phyloP scores from a whole-genome alignment of 1,284 basidiomycete genomes.

The Anthracocystis panici-leucophaei region DNA sequence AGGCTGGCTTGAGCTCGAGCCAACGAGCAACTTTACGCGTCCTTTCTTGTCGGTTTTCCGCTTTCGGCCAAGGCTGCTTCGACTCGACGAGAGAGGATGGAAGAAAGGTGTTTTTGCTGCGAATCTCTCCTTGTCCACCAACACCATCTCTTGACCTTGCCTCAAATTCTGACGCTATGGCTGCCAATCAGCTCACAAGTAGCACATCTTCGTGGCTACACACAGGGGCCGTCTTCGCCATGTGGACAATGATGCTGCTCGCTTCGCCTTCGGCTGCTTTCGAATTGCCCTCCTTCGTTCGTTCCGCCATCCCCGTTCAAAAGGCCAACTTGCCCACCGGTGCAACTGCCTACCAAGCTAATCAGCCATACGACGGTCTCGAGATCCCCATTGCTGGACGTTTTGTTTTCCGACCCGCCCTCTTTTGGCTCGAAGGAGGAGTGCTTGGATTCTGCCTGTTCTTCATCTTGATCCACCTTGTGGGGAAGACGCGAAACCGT shows the following conservation, averaged over 20 bases:
- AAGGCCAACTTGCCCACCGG: slow-evolving; percentile 28
- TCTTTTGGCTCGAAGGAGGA: slow-evolving; percentile 56
- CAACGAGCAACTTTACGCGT: slow-evolving; percentile 11
- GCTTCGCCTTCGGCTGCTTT: slow-evolving; percentile 36
- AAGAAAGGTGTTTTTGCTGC: slow-evolving; percentile 1
- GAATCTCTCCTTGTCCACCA: background rate
- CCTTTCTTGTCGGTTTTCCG: slow-evolving; percentile 23
- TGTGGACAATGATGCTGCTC: slow-evolving; percentile 47
- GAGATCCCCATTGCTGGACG: slow-evolving; percentile 31
- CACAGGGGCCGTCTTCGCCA: slow-evolving; percentile 39
- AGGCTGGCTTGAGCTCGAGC: slow-evolving; percentile 16
- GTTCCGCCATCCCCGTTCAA: background rate
- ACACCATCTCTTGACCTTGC: slow-evolving; percentile 1
- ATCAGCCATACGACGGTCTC: slow-evolving; percentile 47
- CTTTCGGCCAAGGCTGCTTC: slow-evolving; percentile 18
- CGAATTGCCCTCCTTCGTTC: slow-evolving; percentile 40
- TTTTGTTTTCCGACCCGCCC: slow-evolving; percentile 51
- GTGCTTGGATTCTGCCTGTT: slow-evolving; percentile 47
- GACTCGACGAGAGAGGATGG: background rate
- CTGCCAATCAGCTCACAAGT: slow-evolving; percentile 9
- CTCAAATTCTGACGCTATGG: slow-evolving; percentile 11
- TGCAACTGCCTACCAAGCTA: slow-evolving; percentile 45
- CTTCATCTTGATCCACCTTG: slow-evolving; percentile 56
- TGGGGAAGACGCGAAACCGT: slow-evolving; percentile 55
- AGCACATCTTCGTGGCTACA: slow-evolving; percentile 11